Conservation (phyloP, 768 basidiomycete species). For the Leccinum disarticulatum region DNA sequence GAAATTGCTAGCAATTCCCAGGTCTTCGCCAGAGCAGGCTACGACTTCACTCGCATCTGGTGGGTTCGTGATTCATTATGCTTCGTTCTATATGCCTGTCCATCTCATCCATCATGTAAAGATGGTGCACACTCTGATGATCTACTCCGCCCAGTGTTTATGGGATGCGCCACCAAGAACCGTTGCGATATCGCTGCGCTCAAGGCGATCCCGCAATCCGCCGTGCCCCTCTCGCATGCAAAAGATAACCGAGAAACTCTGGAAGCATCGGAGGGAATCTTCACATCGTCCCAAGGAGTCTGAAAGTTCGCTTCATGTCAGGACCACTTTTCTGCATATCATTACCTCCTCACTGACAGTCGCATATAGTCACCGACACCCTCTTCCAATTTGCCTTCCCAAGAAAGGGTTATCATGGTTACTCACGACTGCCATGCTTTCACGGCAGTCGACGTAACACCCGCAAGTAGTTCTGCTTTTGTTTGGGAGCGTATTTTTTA, state of each 20-base stretch:
- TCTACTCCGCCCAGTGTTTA: slow-evolving; percentile 83
- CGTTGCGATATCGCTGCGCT: slow-evolving; percentile 81
- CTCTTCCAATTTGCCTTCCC: slow-evolving; percentile 31
- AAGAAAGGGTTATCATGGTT: slow-evolving; percentile 54
- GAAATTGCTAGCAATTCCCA: slow-evolving; percentile 77
- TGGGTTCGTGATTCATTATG: slow-evolving; percentile 35
- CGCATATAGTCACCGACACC: slow-evolving; percentile 31
- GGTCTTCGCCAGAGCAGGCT: slow-evolving; percentile 80
- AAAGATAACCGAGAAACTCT: slow-evolving; percentile 33
- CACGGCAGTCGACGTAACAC: slow-evolving; percentile 68
- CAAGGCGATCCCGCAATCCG: slow-evolving; percentile 78
- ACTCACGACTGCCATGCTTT: slow-evolving; percentile 78
- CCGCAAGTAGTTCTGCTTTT: slow-evolving; percentile 60
- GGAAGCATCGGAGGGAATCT: slow-evolving; percentile 30
- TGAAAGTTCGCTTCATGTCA: slow-evolving; percentile 28
- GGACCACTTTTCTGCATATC: slow-evolving; percentile 7
- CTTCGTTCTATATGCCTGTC: background rate
- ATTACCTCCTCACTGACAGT: slow-evolving; percentile 12
- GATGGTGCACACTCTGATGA: slow-evolving; percentile 80
- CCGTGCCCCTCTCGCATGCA: slow-evolving; percentile 48
- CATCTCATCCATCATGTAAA: slow-evolving; percentile 25
- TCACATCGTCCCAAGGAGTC: slow-evolving; percentile 29
- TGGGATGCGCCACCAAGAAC: slow-evolving; percentile 95
- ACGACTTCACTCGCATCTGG: slow-evolving; percentile 69
- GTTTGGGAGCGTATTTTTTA: slow-evolving; percentile 81